These are phyloP conservation scores for Coccomyxa subellipsoidea DNA, from an alignment of 163 green algal species.

Conservation along the genomic window DNA sequence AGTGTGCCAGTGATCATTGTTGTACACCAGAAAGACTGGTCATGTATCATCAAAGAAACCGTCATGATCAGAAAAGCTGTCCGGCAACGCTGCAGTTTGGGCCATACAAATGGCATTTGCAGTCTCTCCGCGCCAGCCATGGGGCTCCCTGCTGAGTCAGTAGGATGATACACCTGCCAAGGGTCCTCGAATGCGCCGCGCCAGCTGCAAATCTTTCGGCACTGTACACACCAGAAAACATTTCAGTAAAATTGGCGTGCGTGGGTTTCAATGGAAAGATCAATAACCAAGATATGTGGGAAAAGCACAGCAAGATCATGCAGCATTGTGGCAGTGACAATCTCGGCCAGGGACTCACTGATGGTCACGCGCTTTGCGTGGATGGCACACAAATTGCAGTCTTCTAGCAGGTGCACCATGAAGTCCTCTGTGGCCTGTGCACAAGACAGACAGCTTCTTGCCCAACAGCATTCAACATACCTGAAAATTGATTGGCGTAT, in stretches of 20 bases:
- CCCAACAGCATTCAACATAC: background rate
- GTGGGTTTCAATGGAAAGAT: no score
- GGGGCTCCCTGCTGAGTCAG: conserved; percentile 30
- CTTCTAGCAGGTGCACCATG: conserved; percentile 85
- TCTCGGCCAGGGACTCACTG: conserved; percentile 55
- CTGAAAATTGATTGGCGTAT: background rate
- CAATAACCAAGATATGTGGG: background rate
- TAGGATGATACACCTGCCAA: conserved; percentile 73
- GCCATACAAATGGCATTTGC: no score
- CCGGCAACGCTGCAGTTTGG: no score
- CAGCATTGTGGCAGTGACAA: background rate
- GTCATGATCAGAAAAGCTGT: no score
- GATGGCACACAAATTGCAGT: conserved; percentile 95
- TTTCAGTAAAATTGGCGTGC: no score
- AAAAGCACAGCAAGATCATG: background rate
- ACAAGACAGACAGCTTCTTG: background rate
- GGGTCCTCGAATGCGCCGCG: conserved; percentile 76
- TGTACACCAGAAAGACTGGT: no score
- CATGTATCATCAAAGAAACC: no score
- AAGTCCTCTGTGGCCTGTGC: conserved; percentile 75
- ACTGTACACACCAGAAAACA: conserved; percentile 24
- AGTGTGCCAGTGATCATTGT: no score
- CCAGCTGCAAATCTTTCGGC: conserved; percentile 82
- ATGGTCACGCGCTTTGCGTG: conserved; percentile 95
- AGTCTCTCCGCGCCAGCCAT: background rate